Conservation (phyloP, 139 green algal genomes). For the Coccomyxa sp. region DNA sequence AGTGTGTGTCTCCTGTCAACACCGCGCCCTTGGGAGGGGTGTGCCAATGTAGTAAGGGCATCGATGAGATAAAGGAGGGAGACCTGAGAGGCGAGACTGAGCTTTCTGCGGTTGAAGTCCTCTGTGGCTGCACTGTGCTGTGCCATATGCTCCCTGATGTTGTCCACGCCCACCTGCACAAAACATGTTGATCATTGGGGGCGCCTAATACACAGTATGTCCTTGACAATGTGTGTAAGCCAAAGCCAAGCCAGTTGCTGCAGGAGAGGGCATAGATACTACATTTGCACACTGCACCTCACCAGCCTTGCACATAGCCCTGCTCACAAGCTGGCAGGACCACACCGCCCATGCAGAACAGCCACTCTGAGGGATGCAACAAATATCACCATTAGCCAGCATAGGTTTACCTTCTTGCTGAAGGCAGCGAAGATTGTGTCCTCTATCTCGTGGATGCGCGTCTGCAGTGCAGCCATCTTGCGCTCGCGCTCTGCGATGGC, state of each 20-base stretch:
- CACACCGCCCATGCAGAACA: not conserved
- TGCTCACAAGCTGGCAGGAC: no score
- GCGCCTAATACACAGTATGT: no score
- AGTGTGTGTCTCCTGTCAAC: no score
- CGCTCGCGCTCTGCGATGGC: conserved; percentile 30
- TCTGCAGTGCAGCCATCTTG: conserved; percentile 32
- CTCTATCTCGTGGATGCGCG: conserved; percentile 55
- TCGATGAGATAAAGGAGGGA: no score
- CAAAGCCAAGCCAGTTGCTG: no score
- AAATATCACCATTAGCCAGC: not conserved
- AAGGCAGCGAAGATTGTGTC: conserved; percentile 72
- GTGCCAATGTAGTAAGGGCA: no score
- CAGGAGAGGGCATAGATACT: no score
- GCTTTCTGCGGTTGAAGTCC: not conserved
- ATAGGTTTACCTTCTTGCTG: conserved; percentile 23
- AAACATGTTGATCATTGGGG: no score
- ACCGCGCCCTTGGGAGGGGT: no score
- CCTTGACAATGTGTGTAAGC: no score
- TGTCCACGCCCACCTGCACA: conserved; percentile 72
- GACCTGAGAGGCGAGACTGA: conserved; percentile 19
- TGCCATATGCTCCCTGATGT: conserved; percentile 88
- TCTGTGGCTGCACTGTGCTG: conserved; percentile 11
- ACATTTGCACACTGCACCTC: no score
- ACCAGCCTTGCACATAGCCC: no score
- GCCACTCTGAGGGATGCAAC: conserved; percentile 10